These are phyloP conservation scores for Cucumis hystrix DNA, from an alignment of 306 rosid species.

Conservation along the genomic window DNA sequence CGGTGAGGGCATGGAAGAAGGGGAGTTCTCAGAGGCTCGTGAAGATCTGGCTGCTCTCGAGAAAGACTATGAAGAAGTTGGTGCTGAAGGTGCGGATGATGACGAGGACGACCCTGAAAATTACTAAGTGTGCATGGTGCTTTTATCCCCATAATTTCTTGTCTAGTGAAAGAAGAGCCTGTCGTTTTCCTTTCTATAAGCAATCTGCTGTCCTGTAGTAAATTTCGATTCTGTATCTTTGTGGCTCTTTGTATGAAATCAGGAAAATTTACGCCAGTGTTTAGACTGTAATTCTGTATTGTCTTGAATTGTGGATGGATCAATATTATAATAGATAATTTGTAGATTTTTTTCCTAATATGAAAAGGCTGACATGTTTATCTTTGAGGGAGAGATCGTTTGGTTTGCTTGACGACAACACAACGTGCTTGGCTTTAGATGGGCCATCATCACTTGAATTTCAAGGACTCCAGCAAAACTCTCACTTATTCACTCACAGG, in stretches of 20 bases:
- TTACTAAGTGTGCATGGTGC: slow-evolving; percentile 22
- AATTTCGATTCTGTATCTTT: neutral
- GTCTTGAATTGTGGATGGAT: neutral
- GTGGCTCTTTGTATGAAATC: neutral
- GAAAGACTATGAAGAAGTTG: slow-evolving; percentile 97
- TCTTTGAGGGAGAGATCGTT: neutral
- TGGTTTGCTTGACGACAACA: neutral
- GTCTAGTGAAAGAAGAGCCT: slow-evolving; percentile 17
- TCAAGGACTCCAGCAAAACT: neutral
- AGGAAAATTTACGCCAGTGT: neutral
- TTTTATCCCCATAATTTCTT: neutral
- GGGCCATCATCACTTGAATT: neutral
- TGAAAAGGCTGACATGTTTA: neutral
- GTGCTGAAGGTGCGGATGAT: slow-evolving; percentile 88
- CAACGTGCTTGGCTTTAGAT: neutral
- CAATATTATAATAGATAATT: neutral
- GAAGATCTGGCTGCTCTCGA: slow-evolving; percentile 99
- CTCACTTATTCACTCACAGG: neutral
- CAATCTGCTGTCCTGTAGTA: neutral
- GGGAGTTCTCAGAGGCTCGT: slow-evolving; percentile 98
- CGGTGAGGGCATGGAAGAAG: slow-evolving; percentile 99
- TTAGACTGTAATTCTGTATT: neutral
- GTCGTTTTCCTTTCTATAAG: slow-evolving; percentile 15
- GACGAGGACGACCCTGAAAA: slow-evolving; percentile 79
- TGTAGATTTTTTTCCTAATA: neutral